phyloP scores from a whole-genome alignment of 2,329 filamentous ascomycete species.

The Periconia sp. region DNA sequence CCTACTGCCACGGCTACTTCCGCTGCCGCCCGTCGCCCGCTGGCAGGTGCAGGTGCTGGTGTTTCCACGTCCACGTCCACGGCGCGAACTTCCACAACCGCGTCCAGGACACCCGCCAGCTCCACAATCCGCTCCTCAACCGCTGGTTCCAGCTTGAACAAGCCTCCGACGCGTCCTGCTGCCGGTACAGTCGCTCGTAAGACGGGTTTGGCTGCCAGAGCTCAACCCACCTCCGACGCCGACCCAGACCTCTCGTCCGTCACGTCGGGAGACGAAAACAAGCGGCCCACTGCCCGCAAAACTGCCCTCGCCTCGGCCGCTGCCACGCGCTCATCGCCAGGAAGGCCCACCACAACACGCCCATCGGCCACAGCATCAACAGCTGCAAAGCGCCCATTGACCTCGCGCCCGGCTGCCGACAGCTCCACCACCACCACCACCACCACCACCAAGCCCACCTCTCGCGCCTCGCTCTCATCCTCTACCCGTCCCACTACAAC shows the following conservation, averaged over 20 bases:
- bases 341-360: constrained; percentile 19
- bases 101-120: constrained; percentile 26
- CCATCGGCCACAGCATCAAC: constrained; percentile 20
- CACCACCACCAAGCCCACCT: constrained; percentile 17
- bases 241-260: constrained; percentile 38
- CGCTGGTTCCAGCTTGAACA: constrained; percentile 35
- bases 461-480: constrained; percentile 32
- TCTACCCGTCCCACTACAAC: constrained; percentile 24
- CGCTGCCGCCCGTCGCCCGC: constrained; percentile 24
- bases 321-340: constrained; percentile 27
- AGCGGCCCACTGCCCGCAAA: constrained; percentile 30
- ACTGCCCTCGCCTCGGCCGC: constrained; percentile 20
- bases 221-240: constrained; percentile 28
- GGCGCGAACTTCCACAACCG: constrained; percentile 26
- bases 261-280: constrained; percentile 41
- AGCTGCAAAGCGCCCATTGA: constrained; percentile 30
- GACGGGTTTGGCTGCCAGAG: constrained; percentile 22
- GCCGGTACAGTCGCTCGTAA: constrained; percentile 26
- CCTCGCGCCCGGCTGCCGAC: constrained; percentile 28
- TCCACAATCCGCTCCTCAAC: constrained; percentile 28
- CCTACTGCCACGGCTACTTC: constrained; percentile 18
- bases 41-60: constrained; percentile 2
- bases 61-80: constrained; percentile 15
- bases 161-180: constrained; percentile 39
- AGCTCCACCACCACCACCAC: constrained; percentile 13